A percentile compares a stretch with the other conserved stretches of the same genome.
These are phyloP conservation scores for Musa schizocarpa DNA, from an alignment of 176 grass and related monocot species.

Conservation along the genomic window DNA sequence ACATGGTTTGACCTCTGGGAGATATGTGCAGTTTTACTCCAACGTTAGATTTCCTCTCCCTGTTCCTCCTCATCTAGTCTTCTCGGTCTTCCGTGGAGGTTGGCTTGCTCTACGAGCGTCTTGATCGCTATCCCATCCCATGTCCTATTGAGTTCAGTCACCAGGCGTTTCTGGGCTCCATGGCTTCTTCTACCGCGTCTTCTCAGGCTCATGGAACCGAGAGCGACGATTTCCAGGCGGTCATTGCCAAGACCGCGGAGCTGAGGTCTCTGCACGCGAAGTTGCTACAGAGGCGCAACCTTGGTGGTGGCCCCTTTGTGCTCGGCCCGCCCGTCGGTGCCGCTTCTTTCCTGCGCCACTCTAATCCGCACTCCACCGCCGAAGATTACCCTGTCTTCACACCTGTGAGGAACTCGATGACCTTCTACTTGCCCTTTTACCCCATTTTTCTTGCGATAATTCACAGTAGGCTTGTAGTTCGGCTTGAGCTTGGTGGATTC, in stretches of 20 bases:
- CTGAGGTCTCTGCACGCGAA: constrained; percentile 79
- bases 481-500: too few species aligned
- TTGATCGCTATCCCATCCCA: too few species aligned
- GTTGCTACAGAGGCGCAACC: constrained; percentile 52
- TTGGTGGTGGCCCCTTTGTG: constrained; percentile 46
- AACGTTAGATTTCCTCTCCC: not conserved
- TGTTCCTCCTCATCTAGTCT: constrained; percentile 21
- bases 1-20: too few species aligned
- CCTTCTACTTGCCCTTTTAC: not conserved
- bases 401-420: constrained; percentile 43
- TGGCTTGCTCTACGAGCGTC: not conserved
- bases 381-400: constrained; percentile 89
- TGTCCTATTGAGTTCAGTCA: not conserved
- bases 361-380: constrained; percentile 26
- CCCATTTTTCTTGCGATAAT: not conserved
- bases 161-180: not conserved
- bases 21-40: too few species aligned
- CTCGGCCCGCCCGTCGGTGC: constrained; percentile 44
- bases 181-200: not conserved
- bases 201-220: constrained; percentile 10
- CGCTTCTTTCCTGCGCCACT: constrained; percentile 49
- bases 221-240: constrained; percentile 56
- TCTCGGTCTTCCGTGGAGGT: constrained; percentile 2
- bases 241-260: constrained; percentile 75
- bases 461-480: too few species aligned